phyloP scores from a whole-genome alignment of 2,329 filamentous ascomycete genomes.

The Penicillium sp. region DNA sequence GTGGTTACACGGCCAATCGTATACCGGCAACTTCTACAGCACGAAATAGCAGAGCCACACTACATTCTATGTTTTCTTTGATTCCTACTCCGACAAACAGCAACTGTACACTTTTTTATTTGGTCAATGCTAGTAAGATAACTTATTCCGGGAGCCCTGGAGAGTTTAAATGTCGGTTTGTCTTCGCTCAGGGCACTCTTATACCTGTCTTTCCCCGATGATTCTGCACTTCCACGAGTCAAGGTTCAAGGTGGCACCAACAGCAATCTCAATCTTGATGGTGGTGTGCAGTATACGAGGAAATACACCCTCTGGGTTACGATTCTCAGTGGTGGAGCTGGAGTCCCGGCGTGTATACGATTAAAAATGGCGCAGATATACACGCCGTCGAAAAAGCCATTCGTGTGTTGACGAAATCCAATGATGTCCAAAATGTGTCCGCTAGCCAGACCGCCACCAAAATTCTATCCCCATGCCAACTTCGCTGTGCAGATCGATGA shows the following conservation, averaged over 20 bases:
- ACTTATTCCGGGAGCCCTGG: neutral
- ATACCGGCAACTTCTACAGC: constrained; percentile 42
- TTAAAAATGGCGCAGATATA: constrained; percentile 7
- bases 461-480: constrained; percentile 34
- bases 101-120: constrained; percentile 10
- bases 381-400: constrained; percentile 21
- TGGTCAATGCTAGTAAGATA: constrained; percentile 13
- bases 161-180: neutral
- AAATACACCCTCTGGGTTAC: constrained; percentile 28
- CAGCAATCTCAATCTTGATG: constrained; percentile 14
- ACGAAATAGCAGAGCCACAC: constrained; percentile 52
- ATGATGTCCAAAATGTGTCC: constrained; percentile 38
- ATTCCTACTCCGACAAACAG: constrained; percentile 25
- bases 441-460: constrained; percentile 31
- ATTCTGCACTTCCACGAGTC: constrained; percentile 42
- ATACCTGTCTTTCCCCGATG: constrained; percentile 49
- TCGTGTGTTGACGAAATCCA: constrained; percentile 20
- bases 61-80: constrained; percentile 42
- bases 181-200: constrained; percentile 36
- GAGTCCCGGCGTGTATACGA: constrained; percentile 27
- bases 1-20: constrained; percentile 48
- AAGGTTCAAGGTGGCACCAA: constrained; percentile 31
- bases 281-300: constrained; percentile 11
- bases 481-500: constrained; percentile 26
- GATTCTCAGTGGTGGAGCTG: constrained; percentile 42